Conservation (phyloP, 2,329 filamentous ascomycete genomes). For the Beauveria rudraprayagi region DNA sequence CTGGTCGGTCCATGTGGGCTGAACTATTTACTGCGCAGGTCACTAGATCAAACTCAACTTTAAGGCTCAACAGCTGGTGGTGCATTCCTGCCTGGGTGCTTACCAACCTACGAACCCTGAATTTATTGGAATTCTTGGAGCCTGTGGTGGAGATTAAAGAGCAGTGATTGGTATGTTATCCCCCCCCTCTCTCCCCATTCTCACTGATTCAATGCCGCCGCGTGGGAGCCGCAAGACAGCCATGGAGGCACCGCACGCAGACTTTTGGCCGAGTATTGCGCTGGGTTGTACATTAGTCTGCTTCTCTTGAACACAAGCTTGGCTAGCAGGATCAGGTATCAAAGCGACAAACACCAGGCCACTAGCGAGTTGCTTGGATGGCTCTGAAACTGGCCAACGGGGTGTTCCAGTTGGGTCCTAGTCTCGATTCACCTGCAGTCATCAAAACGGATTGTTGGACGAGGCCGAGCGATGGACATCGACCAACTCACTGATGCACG, state of each 20-base stretch:
- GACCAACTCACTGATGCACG: background rate
- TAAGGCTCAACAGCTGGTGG: background rate
- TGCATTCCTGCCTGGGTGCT: background rate
- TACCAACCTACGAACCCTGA: background rate
- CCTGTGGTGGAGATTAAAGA: background rate
- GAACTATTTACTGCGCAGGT: background rate
- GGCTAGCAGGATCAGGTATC: background rate
- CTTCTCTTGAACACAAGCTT: background rate
- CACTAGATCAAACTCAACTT: constrained; percentile 3
- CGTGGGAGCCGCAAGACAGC: background rate
- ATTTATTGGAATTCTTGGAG: background rate
- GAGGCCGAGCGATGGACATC: background rate
- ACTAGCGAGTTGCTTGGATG: background rate
- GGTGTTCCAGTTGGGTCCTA: background rate
- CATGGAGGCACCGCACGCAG: background rate
- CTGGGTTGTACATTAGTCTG: background rate
- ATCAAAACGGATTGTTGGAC: background rate
- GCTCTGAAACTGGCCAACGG: constrained; percentile 1
- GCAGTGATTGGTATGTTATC: background rate
- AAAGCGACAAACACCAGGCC: background rate
- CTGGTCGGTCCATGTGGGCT: background rate
- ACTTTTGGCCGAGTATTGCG: background rate
- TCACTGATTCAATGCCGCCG: background rate
- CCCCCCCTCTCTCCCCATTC: no score
- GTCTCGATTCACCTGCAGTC: constrained; percentile 3